Percentiles rank a stretch among this genome's conserved stretches.
Evolutionary conservation across 2,329 filamentous ascomycete genomes (phyloP).

Genomic region (Aplosporella prunicola): DNA sequence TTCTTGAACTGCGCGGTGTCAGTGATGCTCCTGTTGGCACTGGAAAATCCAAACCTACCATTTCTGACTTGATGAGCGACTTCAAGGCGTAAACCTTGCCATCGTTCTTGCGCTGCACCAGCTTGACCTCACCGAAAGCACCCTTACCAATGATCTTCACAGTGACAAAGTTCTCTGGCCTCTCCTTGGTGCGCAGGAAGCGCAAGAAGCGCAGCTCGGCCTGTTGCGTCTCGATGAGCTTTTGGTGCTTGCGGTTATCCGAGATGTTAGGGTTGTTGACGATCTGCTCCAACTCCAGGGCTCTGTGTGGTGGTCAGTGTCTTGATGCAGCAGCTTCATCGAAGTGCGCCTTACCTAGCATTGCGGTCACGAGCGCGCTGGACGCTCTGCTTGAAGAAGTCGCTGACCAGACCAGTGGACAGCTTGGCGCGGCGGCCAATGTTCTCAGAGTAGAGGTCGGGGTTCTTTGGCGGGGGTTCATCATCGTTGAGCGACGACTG

Average conservation of each 20-base stretch:
- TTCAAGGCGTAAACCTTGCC: constrained; percentile 98
- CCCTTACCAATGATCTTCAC: constrained; percentile 99
- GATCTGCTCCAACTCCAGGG: constrained; percentile 83
- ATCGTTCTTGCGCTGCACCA: constrained; percentile 92
- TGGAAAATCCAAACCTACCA: constrained; percentile 49
- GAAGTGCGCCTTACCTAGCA: constrained; percentile 57
- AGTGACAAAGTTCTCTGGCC: constrained; percentile 88
- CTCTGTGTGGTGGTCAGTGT: constrained; percentile 47
- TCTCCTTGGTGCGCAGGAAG: constrained; percentile 87
- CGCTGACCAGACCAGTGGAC: constrained; percentile 55
- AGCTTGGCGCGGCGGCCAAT: constrained; percentile 64
- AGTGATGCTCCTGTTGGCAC: not conserved
- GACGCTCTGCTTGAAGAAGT: constrained; percentile 97
- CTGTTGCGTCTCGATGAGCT: constrained; percentile 73
- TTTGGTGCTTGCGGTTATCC: constrained; percentile 68
- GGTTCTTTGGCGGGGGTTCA: constrained; percentile 66
- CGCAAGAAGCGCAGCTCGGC: constrained; percentile 89
- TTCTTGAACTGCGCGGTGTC: constrained; percentile 63
- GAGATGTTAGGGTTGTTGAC: constrained; percentile 68
- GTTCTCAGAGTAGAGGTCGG: constrained; percentile 80
- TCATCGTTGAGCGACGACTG: constrained; percentile 48
- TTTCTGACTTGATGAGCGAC: constrained; percentile 95
- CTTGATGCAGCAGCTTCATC: not conserved
- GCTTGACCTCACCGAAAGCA: constrained; percentile 94
- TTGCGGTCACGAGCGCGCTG: constrained; percentile 92